These are phyloP conservation scores for Nicotiana paniculata DNA, from an alignment of 257 asterid genomes.

Conservation along the genomic window DNA sequence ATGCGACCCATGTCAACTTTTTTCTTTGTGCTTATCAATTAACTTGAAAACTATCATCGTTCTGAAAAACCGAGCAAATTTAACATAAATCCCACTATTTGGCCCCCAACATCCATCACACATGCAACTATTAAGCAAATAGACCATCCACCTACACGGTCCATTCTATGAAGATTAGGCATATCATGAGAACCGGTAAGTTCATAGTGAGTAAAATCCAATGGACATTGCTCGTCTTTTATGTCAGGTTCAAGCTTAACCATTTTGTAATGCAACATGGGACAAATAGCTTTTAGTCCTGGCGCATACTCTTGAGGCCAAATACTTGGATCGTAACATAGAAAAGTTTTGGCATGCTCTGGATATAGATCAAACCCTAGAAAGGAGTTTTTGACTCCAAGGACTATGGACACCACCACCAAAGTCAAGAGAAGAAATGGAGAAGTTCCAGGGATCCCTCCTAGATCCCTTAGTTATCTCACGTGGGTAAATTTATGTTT, in stretches of 20 bases:
- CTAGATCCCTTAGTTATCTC: background rate
- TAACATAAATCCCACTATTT: background rate
- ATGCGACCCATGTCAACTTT: background rate
- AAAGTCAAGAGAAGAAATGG: background rate
- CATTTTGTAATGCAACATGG: background rate
- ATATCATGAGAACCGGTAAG: too few relatives aligned
- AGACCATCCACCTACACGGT: too few relatives aligned
- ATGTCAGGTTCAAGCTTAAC: background rate
- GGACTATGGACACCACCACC: background rate
- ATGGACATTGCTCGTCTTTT: background rate
- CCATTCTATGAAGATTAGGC: too few relatives aligned
- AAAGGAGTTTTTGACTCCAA: background rate
- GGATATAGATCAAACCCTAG: background rate
- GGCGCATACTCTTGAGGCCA: background rate
- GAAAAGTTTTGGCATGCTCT: background rate
- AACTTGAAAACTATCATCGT: background rate
- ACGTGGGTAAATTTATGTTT: background rate
- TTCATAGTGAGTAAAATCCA: background rate
- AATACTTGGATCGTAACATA: background rate
- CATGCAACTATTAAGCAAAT: background rate
- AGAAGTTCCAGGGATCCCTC: background rate
- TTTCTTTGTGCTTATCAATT: background rate
- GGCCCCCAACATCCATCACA: background rate
- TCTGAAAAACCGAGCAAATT: background rate
- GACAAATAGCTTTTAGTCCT: background rate